Conservation (phyloP, 2,329 filamentous ascomycete species). For the Cladosporium sp. region DNA sequence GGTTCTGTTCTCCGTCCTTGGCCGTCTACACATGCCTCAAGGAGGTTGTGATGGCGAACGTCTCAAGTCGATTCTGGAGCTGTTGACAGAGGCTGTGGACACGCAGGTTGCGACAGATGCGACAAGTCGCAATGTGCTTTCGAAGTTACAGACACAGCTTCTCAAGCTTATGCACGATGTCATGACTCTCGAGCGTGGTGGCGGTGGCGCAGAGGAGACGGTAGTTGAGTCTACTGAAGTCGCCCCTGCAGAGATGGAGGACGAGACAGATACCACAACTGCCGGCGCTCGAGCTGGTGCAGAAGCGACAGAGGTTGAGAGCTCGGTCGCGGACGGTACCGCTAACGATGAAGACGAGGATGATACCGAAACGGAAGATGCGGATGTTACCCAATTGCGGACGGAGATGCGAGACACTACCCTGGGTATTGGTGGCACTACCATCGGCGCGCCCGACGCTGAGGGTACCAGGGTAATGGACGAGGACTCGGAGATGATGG, state of each 20-base stretch:
- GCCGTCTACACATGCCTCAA: constrained; percentile 74
- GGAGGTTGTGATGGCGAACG: constrained; percentile 25
- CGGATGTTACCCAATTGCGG: constrained; percentile 17
- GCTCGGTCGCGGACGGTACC: background rate
- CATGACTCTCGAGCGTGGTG: constrained; percentile 28
- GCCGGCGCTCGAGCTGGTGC: constrained; percentile 1
- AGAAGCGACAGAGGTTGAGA: constrained; percentile 4
- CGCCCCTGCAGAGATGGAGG: background rate
- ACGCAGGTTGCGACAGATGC: constrained; percentile 46
- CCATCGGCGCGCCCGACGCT: constrained; percentile 28
- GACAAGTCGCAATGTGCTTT: constrained; percentile 48
- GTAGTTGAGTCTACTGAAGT: constrained; percentile 23
- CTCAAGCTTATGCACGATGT: constrained; percentile 48
- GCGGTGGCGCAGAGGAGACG: constrained; percentile 28
- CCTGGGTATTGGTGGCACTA: constrained; percentile 22
- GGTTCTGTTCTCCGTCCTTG: constrained; percentile 66
- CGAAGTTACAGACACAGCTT: constrained; percentile 46
- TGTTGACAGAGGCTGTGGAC: constrained; percentile 44
- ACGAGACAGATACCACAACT: background rate
- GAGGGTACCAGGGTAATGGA: constrained; percentile 30
- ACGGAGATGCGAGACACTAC: constrained; percentile 23
- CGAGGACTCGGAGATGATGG: constrained; percentile 22
- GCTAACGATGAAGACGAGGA: constrained; percentile 15
- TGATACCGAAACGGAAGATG: constrained; percentile 19
- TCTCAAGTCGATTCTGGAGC: constrained; percentile 36